A percentile compares a stretch with the other conserved stretches of the same genome.
phyloP scores from a whole-genome alignment of 2,329 filamentous ascomycete genomes.

The Blastomyces percursus region DNA sequence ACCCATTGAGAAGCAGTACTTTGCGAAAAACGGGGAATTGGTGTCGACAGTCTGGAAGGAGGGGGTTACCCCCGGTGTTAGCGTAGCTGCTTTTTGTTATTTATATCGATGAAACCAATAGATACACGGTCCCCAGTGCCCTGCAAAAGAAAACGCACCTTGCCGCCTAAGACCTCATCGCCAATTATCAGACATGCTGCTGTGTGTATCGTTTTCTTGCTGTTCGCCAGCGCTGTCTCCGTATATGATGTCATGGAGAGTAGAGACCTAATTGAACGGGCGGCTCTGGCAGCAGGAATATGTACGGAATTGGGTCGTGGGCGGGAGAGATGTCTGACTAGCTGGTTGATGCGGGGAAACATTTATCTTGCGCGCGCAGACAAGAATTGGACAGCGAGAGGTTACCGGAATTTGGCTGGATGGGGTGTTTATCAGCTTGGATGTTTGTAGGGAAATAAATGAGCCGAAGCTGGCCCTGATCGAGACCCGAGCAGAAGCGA shows the following conservation, averaged over 20 bases:
- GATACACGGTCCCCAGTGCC: not conserved
- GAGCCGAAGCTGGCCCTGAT: not conserved
- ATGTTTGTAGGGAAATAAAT: not conserved
- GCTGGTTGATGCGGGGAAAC: conserved; percentile 64
- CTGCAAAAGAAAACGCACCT: conserved; percentile 49
- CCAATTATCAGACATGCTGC: conserved; percentile 91
- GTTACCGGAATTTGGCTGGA: not conserved
- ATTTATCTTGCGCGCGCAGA: conserved; percentile 40
- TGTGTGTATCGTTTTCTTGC: conserved; percentile 61
- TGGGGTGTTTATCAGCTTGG: not conserved
- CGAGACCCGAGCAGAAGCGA: not conserved
- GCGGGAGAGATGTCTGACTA: conserved; percentile 60
- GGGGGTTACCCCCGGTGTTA: not conserved
- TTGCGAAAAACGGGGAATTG: conserved; percentile 54
- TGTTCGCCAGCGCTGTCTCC: conserved; percentile 19
- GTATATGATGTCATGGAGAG: conserved; percentile 36
- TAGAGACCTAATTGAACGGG: conserved; percentile 14
- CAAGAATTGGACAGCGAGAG: not conserved
- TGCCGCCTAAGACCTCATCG: conserved; percentile 92
- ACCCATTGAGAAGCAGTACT: conserved; percentile 54
- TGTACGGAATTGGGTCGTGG: conserved; percentile 49
- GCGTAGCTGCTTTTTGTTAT: not conserved
- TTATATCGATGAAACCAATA: not conserved
- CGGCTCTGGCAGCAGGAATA: conserved; percentile 32
- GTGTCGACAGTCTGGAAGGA: conserved; percentile 50